Evolutionary conservation across 2,329 filamentous ascomycete species (phyloP).

Genomic region (Incumbomyces delicatus): DNA sequence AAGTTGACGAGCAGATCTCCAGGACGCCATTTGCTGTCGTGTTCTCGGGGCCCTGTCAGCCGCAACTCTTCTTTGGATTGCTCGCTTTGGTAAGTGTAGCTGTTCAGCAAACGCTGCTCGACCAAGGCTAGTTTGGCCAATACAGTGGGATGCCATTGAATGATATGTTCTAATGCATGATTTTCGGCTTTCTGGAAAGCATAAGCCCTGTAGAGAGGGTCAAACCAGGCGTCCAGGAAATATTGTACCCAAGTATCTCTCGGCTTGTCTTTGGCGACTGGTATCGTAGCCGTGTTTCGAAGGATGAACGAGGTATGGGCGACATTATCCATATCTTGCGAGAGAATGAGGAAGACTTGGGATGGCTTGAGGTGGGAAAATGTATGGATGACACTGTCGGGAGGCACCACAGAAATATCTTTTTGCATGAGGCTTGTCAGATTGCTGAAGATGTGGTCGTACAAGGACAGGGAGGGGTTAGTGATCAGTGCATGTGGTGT

Average conservation of each 20-base stretch:
- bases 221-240: conserved; percentile 91
- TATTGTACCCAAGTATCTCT: conserved; percentile 87
- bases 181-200: conserved; percentile 93
- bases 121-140: conserved; percentile 80
- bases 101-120: conserved; percentile 75
- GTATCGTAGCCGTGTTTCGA: conserved; percentile 28
- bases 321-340: conserved; percentile 75
- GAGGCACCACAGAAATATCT: conserved; percentile 78
- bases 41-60: conserved; percentile 11
- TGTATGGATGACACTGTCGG: conserved; percentile 94
- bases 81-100: conserved; percentile 49
- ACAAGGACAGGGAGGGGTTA: conserved; percentile 62
- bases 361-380: conserved; percentile 70
- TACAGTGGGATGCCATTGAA: conserved; percentile 95
- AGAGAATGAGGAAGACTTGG: conserved; percentile 70
- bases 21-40: conserved; percentile 60
- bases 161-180: conserved; percentile 81
- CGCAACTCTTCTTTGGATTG: neutral
- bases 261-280: conserved; percentile 1
- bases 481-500: conserved; percentile 81
- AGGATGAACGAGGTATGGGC: conserved; percentile 69
- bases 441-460: conserved; percentile 60
- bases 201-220: conserved; percentile 85
- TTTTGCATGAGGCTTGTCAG: conserved; percentile 74
- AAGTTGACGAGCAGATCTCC: conserved; percentile 81